A percentile compares a stretch with the other conserved stretches of the same genome.
Evolutionary conservation across 2,329 filamentous ascomycete genomes (phyloP).

Genomic region (Tolypocladium tundrense): DNA sequence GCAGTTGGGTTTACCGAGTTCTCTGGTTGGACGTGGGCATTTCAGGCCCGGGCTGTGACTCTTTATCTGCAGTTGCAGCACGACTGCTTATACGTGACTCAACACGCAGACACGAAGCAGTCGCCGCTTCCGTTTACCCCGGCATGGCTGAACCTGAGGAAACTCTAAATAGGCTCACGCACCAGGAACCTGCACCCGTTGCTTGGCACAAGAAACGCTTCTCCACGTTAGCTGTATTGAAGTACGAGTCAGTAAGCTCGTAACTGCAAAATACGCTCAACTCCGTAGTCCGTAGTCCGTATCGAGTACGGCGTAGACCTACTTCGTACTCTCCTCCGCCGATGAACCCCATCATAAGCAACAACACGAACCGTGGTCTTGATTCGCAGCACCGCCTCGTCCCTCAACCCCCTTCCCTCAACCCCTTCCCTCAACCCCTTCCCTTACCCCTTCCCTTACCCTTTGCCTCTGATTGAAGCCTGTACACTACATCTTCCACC

Average conservation of each 20-base stretch:
- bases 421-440: conserved; percentile 14
- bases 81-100: neutral
- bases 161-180: neutral
- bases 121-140: neutral
- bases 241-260: neutral
- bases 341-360: neutral
- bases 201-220: neutral
- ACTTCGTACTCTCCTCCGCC: neutral
- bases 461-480: conserved; percentile 12
- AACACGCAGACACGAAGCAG: neutral
- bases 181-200: neutral
- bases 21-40: too few relatives aligned
- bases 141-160: neutral
- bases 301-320: too few relatives aligned
- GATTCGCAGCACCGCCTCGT: neutral
- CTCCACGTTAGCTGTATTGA: neutral
- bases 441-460: conserved; percentile 12
- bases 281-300: too few relatives aligned
- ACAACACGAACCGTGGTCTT: neutral
- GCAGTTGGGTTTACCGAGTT: too few relatives aligned
- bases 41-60: neutral
- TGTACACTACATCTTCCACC: conserved; percentile 13
- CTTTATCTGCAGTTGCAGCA: neutral
- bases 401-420: neutral
- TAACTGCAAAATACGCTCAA: neutral